Conservation (phyloP, 257 asterid species). For the Gynochthodes officinalis region DNA sequence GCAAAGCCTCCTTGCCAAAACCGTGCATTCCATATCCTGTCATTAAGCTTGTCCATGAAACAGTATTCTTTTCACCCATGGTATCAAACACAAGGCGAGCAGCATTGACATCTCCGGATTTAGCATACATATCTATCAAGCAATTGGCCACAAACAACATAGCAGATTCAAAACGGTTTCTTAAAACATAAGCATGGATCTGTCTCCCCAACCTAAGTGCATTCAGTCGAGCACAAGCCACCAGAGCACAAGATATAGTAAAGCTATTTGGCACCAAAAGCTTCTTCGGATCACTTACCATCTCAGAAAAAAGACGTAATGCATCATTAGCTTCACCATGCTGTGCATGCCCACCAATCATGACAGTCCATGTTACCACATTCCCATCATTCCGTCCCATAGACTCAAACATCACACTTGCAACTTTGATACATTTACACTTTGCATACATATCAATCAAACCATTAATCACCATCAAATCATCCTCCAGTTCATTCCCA, state of each 20-base stretch:
- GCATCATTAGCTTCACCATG: slow-evolving; percentile 80
- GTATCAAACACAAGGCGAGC: slow-evolving; percentile 62
- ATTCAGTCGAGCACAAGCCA: slow-evolving; percentile 78
- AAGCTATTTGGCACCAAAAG: slow-evolving; percentile 62
- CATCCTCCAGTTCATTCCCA: slow-evolving; percentile 60
- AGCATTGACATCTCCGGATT: slow-evolving; percentile 75
- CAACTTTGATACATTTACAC: slow-evolving; percentile 47
- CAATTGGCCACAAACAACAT: slow-evolving; percentile 71
- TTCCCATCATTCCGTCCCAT: slow-evolving; percentile 42
- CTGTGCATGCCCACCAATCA: slow-evolving; percentile 87
- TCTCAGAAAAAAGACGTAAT: slow-evolving; percentile 48
- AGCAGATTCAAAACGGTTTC: slow-evolving; percentile 51
- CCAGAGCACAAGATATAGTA: slow-evolving; percentile 72
- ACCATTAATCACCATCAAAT: slow-evolving; percentile 75
- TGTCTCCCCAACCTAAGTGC: slow-evolving; percentile 66
- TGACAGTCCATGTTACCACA: slow-evolving; percentile 87
- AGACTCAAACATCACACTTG: slow-evolving; percentile 53
- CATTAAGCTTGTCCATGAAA: slow-evolving; percentile 91
- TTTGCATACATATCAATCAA: slow-evolving; percentile 79
- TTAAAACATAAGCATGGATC: slow-evolving; percentile 59
- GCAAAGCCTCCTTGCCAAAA: slow-evolving; percentile 68
- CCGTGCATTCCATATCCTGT: slow-evolving; percentile 90
- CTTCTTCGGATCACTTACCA: slow-evolving; percentile 41
- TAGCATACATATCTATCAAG: slow-evolving; percentile 79
- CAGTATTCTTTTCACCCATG: slow-evolving; percentile 49